Evolutionary conservation across 73 alveolate species (phyloP).

Genomic region (Paramecium octaurelia): DNA sequence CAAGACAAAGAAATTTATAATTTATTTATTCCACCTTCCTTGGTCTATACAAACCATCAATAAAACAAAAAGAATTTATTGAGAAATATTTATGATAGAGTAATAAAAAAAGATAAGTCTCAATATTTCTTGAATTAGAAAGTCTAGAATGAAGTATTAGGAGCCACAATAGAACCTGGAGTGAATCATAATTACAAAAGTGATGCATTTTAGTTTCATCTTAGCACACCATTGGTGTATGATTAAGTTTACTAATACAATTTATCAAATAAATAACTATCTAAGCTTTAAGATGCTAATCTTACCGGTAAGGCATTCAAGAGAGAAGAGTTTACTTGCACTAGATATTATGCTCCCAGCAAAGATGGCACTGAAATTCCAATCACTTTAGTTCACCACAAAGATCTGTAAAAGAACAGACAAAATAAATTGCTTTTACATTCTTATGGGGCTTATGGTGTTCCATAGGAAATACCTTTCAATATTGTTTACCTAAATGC

Average conservation of each 20-base stretch:
- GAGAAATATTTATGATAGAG: background rate
- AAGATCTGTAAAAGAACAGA: constrained; percentile 56
- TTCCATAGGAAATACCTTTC: constrained; percentile 65
- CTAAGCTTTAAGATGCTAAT: constrained; percentile 55
- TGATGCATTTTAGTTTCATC: constrained; percentile 63
- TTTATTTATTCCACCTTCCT: background rate
- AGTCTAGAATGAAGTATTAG: constrained; percentile 65
- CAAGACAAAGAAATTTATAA: background rate
- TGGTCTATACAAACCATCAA: constrained; percentile 5
- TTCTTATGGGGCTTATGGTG: constrained; percentile 92
- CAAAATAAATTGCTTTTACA: constrained; percentile 56
- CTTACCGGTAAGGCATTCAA: constrained; percentile 74
- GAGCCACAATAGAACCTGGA: constrained; percentile 74
- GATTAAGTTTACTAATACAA: constrained; percentile 67
- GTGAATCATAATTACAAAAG: constrained; percentile 71
- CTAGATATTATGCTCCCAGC: constrained; percentile 71
- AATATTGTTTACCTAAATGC: constrained; percentile 75
- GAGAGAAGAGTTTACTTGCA: constrained; percentile 67
- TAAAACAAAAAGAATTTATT: background rate
- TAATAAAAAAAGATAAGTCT: background rate
- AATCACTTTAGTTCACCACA: constrained; percentile 69
- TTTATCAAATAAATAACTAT: constrained; percentile 50
- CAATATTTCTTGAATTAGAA: constrained; percentile 24
- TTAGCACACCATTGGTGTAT: constrained; percentile 75
- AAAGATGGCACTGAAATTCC: constrained; percentile 85